These are phyloP conservation scores for Meira miltonrushii DNA, from an alignment of 1,284 basidiomycete species.

Conservation along the genomic window DNA sequence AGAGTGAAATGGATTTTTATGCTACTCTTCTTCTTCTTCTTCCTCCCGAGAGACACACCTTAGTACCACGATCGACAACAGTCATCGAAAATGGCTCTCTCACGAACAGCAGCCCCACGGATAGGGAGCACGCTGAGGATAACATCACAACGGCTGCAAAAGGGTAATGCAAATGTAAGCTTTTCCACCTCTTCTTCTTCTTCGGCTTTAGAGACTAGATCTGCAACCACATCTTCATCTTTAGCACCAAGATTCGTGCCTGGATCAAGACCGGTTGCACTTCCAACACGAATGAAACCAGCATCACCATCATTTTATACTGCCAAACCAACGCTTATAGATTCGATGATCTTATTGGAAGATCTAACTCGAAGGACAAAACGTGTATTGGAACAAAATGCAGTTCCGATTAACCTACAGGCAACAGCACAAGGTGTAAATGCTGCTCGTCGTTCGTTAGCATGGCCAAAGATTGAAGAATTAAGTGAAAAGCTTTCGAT, in stretches of 20 bases:
- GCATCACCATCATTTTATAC: conserved; percentile 76
- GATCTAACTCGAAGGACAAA: conserved; percentile 63
- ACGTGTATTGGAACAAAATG: conserved; percentile 62
- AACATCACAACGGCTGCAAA: not conserved
- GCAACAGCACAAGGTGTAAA: conserved; percentile 45
- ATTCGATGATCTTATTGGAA: conserved; percentile 67
- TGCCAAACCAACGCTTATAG: conserved; percentile 71
- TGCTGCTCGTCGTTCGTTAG: conserved; percentile 32
- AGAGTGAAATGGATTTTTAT: no score
- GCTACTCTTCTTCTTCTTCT: no score
- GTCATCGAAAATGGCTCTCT: no score
- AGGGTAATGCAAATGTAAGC: not conserved
- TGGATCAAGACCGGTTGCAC: not conserved
- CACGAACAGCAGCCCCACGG: no score
- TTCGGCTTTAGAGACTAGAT: not conserved
- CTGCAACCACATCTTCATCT: conserved; percentile 6
- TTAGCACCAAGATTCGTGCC: not conserved
- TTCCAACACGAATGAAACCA: conserved; percentile 51
- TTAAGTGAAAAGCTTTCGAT: conserved; percentile 62
- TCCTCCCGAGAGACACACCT: no score
- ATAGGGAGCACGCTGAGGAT: no score
- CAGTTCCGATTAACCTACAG: conserved; percentile 66
- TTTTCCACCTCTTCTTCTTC: not conserved
- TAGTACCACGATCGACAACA: no score
- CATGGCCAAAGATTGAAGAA: conserved; percentile 65